A percentile compares a stretch with the other conserved stretches of the same genome.
Conservation (phyloP, 202 grass and related monocot species). For the Schoenoplectus tabernaemontani region DNA sequence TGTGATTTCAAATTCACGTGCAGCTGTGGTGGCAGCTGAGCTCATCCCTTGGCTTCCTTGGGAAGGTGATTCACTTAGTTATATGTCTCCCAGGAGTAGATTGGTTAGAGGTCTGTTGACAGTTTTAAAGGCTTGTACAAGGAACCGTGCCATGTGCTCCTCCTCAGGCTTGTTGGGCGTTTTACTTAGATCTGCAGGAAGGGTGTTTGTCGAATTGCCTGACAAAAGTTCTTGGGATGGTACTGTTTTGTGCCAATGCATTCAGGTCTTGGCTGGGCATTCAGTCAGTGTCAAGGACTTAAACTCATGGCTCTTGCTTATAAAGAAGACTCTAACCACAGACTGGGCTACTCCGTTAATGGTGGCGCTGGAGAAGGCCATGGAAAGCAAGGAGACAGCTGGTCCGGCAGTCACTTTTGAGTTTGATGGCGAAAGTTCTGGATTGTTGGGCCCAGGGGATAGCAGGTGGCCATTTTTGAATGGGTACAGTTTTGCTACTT, state of each 20-base stretch:
- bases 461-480: slow-evolving; percentile 94
- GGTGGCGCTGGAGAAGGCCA: slow-evolving; percentile 70
- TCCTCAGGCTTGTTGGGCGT: slow-evolving; percentile 50
- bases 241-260: slow-evolving; percentile 49
- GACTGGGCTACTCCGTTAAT: slow-evolving; percentile 55
- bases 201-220: slow-evolving; percentile 40
- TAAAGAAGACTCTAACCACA: slow-evolving; percentile 51
- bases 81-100: slow-evolving; percentile 72
- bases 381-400: slow-evolving; percentile 50
- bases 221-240: slow-evolving; percentile 49
- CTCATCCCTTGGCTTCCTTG: slow-evolving; percentile 62
- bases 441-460: slow-evolving; percentile 75
- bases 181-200: slow-evolving; percentile 57
- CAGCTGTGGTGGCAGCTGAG: slow-evolving; percentile 43
- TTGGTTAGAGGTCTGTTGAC: slow-evolving; percentile 43
- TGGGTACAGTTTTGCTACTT: slow-evolving; percentile 86
- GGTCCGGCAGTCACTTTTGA: slow-evolving; percentile 74
- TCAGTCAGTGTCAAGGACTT: slow-evolving; percentile 63
- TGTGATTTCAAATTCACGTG: slow-evolving; percentile 58
- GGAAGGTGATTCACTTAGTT: slow-evolving; percentile 43
- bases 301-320: slow-evolving; percentile 66
- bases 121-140: slow-evolving; percentile 58
- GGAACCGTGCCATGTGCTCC: slow-evolving; percentile 94
- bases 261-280: slow-evolving; percentile 73
- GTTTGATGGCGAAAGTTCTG: slow-evolving; percentile 96